phyloP scores from a whole-genome alignment of 805 yeast genomes.

The Yarrowia sp. region DNA sequence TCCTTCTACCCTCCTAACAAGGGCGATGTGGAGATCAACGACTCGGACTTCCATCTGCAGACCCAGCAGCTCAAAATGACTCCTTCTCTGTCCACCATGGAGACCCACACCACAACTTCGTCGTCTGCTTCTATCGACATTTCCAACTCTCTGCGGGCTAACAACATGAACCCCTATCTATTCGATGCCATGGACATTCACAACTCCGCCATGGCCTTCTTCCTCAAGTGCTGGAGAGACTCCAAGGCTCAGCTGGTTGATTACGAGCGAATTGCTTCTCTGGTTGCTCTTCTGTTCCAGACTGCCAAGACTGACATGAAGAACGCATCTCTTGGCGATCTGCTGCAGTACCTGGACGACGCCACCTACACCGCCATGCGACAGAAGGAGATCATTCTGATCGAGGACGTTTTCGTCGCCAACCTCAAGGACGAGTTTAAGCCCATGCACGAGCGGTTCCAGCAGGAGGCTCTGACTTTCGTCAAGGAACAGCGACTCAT shows the following conservation, averaged over 20 bases:
- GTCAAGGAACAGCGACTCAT: conserved; percentile 73
- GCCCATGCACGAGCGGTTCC: conserved; percentile 49
- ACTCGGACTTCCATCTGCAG: conserved; percentile 22
- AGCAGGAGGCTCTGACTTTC: conserved; percentile 61
- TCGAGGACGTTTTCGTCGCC: conserved; percentile 29
- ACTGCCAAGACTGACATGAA: conserved; percentile 31
- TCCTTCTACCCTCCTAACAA: conserved; percentile 26
- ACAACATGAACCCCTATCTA: conserved; percentile 24
- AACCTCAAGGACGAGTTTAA: conserved; percentile 19
- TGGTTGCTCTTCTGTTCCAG: conserved; percentile 44
- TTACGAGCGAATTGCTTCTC: conserved; percentile 48
- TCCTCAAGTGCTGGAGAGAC: conserved; percentile 34
- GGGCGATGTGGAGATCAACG: conserved; percentile 25
- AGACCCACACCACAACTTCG: conserved; percentile 20
- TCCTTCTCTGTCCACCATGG: conserved; percentile 18
- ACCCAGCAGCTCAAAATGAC: conserved; percentile 11
- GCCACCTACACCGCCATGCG: conserved; percentile 53
- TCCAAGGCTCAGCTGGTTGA: conserved; percentile 50
- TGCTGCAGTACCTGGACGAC: conserved; percentile 45
- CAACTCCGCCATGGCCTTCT: conserved; percentile 26
- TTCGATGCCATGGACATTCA: conserved; percentile 13
- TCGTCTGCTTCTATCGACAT: conserved; percentile 6
- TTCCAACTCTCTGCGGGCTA: background rate
- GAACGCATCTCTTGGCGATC: conserved; percentile 44
- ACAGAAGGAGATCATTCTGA: conserved; percentile 49